phyloP scores from a whole-genome alignment of 441 rosid species.

The Adansonia madagascariensis region DNA sequence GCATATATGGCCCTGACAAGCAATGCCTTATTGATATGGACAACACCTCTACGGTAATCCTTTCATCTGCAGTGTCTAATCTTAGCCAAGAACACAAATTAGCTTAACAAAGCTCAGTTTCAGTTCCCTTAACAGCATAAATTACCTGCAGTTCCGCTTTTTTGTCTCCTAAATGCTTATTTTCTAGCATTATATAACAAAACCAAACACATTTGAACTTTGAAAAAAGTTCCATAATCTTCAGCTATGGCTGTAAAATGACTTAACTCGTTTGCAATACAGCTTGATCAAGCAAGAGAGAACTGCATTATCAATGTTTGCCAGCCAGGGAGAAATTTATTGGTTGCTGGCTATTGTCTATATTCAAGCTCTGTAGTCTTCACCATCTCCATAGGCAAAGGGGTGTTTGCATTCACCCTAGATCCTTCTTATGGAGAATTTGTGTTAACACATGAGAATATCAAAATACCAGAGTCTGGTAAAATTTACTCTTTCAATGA shows the following conservation, averaged over 20 bases:
- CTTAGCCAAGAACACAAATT: neutral
- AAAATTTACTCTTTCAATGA: constrained; percentile 87
- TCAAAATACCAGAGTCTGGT: constrained; percentile 79
- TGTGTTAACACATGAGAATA: constrained; percentile 76
- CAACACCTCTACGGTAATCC: constrained; percentile 58
- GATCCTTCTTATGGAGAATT: constrained; percentile 93
- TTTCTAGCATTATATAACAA: neutral
- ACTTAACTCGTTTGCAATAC: constrained; percentile 20
- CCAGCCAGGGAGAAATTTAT: constrained; percentile 88
- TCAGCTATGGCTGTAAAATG: neutral
- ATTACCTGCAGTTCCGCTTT: neutral
- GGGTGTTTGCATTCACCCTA: constrained; percentile 76
- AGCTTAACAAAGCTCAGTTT: constrained; percentile 13
- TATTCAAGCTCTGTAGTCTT: constrained; percentile 91
- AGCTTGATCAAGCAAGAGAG: constrained; percentile 63
- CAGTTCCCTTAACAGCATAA: constrained; percentile 22
- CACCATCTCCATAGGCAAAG: constrained; percentile 70
- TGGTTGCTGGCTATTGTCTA: constrained; percentile 94
- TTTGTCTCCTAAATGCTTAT: neutral
- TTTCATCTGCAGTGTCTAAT: constrained; percentile 15
- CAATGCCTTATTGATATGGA: constrained; percentile 74
- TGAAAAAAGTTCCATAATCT: neutral
- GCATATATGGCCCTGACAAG: constrained; percentile 81
- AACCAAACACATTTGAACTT: neutral
- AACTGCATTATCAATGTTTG: constrained; percentile 81